These are phyloP conservation scores for Marasmius sp. DNA, from an alignment of 1,284 basidiomycete genomes.

Conservation along the genomic window DNA sequence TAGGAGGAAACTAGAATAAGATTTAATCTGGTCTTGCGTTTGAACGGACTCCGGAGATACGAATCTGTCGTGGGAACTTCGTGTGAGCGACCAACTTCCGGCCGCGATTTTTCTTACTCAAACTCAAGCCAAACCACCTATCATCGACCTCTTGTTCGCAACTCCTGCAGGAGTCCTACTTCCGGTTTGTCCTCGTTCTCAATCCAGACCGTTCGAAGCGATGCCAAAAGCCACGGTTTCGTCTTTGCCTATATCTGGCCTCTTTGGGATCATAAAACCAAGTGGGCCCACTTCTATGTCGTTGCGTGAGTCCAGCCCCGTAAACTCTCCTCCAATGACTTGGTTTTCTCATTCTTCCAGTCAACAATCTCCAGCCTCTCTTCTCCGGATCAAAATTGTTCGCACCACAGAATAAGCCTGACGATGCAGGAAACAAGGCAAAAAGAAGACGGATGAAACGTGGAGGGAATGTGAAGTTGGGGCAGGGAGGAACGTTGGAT, in stretches of 20 bases:
- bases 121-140: too few relatives aligned
- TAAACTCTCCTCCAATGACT: too few relatives aligned
- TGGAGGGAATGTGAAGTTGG: conserved; percentile 70
- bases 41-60: too few relatives aligned
- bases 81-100: too few relatives aligned
- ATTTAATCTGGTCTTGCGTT: too few relatives aligned
- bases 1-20: too few relatives aligned
- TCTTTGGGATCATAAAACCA: conserved; percentile 86
- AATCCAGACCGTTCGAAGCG: not conserved
- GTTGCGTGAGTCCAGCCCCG: conserved; percentile 34
- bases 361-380: conserved; percentile 86
- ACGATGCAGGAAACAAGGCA: conserved; percentile 35
- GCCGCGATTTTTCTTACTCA: too few relatives aligned
- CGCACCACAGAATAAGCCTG: conserved; percentile 56
- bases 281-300: conserved; percentile 91
- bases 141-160: not conserved
- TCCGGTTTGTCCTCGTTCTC: too few relatives aligned
- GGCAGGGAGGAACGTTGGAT: conserved; percentile 94
- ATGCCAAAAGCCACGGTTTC: conserved; percentile 68
- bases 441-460: conserved; percentile 36
- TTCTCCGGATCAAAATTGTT: conserved; percentile 82
- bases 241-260: conserved; percentile 67
- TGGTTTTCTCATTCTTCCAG: not conserved
- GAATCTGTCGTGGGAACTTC: too few relatives aligned
- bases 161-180: not conserved